Percentiles rank a stretch among this genome's conserved stretches.
Conservation (phyloP, 305 asterid species). For the Euphrasia arctica region DNA sequence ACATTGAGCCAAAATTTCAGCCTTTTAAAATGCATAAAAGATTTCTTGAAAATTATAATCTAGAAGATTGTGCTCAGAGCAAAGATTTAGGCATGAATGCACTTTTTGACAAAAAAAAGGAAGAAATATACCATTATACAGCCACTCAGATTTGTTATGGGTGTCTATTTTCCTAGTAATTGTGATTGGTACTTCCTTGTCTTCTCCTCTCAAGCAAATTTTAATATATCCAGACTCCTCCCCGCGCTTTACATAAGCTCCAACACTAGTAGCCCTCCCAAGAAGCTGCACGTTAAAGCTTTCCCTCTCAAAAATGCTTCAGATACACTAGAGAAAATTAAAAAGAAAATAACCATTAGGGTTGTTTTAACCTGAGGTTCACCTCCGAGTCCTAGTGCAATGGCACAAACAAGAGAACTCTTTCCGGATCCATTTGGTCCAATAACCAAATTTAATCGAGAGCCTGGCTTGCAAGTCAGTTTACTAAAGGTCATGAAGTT, state of each 20-base stretch:
- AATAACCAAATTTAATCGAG: constrained; percentile 90
- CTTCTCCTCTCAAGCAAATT: constrained; percentile 75
- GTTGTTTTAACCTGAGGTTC: constrained; percentile 73
- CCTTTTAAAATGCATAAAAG: constrained; percentile 11
- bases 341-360: constrained; percentile 11
- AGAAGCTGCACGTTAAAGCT: constrained; percentile 53
- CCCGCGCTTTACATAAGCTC: constrained; percentile 97
- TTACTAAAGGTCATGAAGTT: constrained; percentile 90
- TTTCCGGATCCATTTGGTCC: constrained; percentile 99
- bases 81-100: constrained; percentile 7
- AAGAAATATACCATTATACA: constrained; percentile 62
- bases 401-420: constrained; percentile 97
- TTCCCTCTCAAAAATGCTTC: constrained; percentile 24
- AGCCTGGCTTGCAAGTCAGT: constrained; percentile 67
- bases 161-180: constrained; percentile 71
- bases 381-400: constrained; percentile 95
- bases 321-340: constrained; percentile 22
- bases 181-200: constrained; percentile 46
- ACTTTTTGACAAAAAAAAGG: constrained; percentile 15
- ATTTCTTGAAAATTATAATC: constrained; percentile 10
- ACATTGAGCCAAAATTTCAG: constrained; percentile 6
- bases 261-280: constrained; percentile 89
- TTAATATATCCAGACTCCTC: constrained; percentile 80
- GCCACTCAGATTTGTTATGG: constrained; percentile 88
- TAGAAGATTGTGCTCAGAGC: constrained; percentile 16